Evolutionary conservation across 768 basidiomycete species (phyloP).

Genomic region (Leccinum incarnatum): DNA sequence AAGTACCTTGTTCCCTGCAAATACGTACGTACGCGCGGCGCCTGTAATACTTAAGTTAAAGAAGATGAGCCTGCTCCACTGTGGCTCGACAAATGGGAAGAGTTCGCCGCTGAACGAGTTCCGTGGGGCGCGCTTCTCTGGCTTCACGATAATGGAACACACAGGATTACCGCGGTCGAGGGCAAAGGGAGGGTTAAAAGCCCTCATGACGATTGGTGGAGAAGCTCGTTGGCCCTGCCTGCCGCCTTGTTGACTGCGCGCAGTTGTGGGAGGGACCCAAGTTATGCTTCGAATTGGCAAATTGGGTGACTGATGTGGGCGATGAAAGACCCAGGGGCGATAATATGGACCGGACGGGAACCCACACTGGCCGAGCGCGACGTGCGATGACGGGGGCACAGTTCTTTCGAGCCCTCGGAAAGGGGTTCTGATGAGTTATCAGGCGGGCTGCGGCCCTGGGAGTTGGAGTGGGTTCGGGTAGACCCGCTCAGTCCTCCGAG

Average conservation of each 20-base stretch:
- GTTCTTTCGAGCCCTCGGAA: conserved; percentile 14
- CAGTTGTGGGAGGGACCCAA: conserved; percentile 10
- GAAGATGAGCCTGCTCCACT: conserved; percentile 15
- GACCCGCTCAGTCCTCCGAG: conserved; percentile 18
- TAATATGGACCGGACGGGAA: conserved; percentile 15
- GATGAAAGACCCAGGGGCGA: conserved; percentile 1
- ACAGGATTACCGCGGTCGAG: conserved; percentile 32
- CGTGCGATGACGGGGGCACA: conserved; percentile 1
- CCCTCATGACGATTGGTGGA: conserved; percentile 19
- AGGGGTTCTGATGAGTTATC: conserved; percentile 13
- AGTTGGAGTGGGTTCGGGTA: conserved; percentile 15
- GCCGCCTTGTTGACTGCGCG: conserved; percentile 14
- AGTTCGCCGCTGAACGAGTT: conserved; percentile 13
- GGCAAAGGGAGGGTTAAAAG: conserved; percentile 11
- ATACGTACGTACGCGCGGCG: neutral
- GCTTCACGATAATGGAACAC: conserved; percentile 25
- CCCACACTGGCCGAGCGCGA: conserved; percentile 20
- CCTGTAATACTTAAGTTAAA: too few species aligned
- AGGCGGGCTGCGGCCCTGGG: conserved; percentile 25
- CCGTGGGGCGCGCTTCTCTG: conserved; percentile 18
- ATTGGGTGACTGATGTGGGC: conserved; percentile 24
- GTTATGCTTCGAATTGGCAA: conserved; percentile 31
- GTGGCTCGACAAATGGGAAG: conserved; percentile 14
- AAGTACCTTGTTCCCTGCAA: neutral
- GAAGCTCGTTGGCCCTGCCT: conserved; percentile 8